Conservation (phyloP, 768 basidiomycete genomes). For the Amanita rubescens region DNA sequence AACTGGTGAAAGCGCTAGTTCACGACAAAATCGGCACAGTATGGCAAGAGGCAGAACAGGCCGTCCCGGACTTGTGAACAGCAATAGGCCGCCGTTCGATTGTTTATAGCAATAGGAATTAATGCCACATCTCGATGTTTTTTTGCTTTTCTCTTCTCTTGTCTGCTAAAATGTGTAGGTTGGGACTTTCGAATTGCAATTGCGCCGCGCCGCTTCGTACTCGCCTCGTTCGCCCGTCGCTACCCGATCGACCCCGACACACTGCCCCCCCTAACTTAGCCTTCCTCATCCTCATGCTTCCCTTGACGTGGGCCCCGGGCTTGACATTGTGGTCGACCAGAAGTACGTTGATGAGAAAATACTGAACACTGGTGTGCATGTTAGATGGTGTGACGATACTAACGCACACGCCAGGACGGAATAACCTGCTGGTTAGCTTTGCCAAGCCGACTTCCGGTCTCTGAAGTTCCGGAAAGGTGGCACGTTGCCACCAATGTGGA, state of each 20-base stretch:
- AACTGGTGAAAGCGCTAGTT: no score
- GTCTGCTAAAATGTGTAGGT: not conserved
- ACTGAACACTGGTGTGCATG: no score
- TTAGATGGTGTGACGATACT: no score
- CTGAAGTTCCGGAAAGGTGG: no score
- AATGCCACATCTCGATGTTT: not conserved
- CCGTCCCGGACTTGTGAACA: not conserved
- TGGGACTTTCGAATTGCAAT: not conserved
- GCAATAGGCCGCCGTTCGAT: not conserved
- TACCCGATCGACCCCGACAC: not conserved
- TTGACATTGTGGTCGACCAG: constrained; percentile 1
- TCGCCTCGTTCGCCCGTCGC: not conserved
- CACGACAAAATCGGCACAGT: no score
- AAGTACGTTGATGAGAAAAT: not conserved
- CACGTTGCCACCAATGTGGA: no score
- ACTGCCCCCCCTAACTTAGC: not conserved
- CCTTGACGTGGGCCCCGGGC: constrained; percentile 5
- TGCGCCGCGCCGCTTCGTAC: no score
- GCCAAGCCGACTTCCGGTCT: no score
- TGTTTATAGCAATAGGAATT: not conserved
- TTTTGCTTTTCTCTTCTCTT: not conserved
- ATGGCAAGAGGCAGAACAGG: no score
- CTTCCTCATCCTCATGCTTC: not conserved
- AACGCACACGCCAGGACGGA: no score
- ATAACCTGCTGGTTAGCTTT: no score